Conservation (phyloP, 148 eudicot genomes). For the Heliamphora exappendiculata region DNA sequence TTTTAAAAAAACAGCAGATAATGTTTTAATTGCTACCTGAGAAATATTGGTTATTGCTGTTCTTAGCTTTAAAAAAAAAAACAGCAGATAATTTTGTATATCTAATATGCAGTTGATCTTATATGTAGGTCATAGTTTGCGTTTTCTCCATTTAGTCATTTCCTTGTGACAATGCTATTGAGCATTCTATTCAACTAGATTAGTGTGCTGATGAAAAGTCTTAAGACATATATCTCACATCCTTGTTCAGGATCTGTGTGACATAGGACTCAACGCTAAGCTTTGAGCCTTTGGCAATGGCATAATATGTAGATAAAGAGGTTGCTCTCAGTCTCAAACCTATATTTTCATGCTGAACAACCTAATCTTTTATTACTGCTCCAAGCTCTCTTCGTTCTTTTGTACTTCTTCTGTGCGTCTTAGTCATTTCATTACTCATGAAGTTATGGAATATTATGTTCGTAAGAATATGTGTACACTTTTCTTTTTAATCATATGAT, state of each 20-base stretch:
- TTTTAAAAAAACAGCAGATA: no score
- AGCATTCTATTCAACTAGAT: slow-evolving; percentile 1
- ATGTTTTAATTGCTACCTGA: no score
- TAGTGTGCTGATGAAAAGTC: no score
- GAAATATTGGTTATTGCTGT: no score
- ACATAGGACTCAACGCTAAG: not conserved
- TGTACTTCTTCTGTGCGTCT: not conserved
- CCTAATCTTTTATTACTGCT: not conserved
- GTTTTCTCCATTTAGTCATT: not conserved
- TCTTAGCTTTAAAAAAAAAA: no score
- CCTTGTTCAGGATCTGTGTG: no score
- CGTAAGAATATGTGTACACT: not conserved
- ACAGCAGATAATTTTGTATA: no score
- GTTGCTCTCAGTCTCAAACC: not conserved
- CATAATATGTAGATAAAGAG: not conserved
- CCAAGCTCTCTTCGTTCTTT: not conserved
- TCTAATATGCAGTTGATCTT: no score
- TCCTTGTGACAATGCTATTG: not conserved
- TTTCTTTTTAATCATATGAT: not conserved
- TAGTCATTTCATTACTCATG: not conserved
- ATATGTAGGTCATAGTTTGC: not conserved
- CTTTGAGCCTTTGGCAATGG: no score
- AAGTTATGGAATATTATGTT: not conserved
- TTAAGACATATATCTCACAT: no score
- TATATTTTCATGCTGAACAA: not conserved